Base-by-base conservation (phyloP, 2,329 filamentous ascomycete species). In the Leptographium procerum region DNA sequence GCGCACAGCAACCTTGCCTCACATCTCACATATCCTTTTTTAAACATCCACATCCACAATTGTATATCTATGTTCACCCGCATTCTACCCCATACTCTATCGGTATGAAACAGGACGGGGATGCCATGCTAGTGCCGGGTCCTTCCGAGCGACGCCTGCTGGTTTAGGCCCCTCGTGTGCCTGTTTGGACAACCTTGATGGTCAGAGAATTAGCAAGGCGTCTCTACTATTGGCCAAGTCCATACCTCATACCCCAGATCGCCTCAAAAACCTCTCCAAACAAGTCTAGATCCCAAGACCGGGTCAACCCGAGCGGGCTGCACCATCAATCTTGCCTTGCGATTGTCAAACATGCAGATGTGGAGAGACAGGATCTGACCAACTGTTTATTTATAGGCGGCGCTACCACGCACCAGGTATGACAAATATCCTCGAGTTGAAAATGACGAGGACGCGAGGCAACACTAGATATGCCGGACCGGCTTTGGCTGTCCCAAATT, bases 401-500 rank as follows among this genome's bases (percentile, higher is more conserved):
- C 73, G 84, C 86, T 72, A 78, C 81, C 65, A 82, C 81, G 67
- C 87, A 90, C 73, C 86, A 89, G 85, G 85, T 88, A 86, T 76
- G 76, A 68, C 67, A 65, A 65, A 57, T 24, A 56, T 9, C 36
- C 4, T 19, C 28, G 28, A 55, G 31, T 54, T 45, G 53, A 55
- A 34, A 57, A 55, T 33, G 60, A 13, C 24, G 11, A 24, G 4
- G 13, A 47, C 51, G n/a, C 29, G 36, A 55, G 29, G 33, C 8
- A 40, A 22, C 22, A 34, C 10, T 33, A 16, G 16, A n/a, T 19
- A 14, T 43, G 8, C 24, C 48, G 19, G 47, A 24, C 24, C 24
- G 4, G n/a, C 16, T 50, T 59, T 61, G 53, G 64, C 64, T 68
- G 10, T 19, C 36, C 14, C 8, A 19, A 59, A 34, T 31, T 31